Evolutionary conservation across 768 basidiomycete species (phyloP).

Genomic region (Auricularia sp.): DNA sequence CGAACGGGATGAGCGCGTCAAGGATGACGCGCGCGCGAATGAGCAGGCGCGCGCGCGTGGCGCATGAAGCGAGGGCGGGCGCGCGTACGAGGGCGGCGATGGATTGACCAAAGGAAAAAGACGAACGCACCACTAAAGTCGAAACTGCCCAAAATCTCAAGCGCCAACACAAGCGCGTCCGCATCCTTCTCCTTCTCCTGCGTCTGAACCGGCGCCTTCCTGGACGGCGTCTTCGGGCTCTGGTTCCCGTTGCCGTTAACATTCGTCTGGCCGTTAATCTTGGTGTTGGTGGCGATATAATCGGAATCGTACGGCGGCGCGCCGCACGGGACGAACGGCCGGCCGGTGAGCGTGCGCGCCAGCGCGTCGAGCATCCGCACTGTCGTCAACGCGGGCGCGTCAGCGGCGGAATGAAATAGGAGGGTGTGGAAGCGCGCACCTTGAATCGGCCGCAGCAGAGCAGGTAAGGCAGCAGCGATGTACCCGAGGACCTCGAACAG

Average conservation of each 20-base stretch:
- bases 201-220: background rate
- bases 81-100: too few relatives aligned
- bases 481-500: conserved; percentile 65
- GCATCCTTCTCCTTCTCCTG: background rate
- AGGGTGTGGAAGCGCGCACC: conserved; percentile 18
- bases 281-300: background rate
- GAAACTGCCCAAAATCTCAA: conserved; percentile 80
- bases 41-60: too few relatives aligned
- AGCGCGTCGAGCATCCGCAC: conserved; percentile 85
- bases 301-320: conserved; percentile 37
- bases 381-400: conserved; percentile 17
- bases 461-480: conserved; percentile 83
- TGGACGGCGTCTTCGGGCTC: background rate
- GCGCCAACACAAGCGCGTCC: conserved; percentile 57
- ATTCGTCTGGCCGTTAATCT: background rate
- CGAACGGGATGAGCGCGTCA: too few relatives aligned
- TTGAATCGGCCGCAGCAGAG: conserved; percentile 86
- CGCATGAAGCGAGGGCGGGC: too few relatives aligned
- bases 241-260: background rate
- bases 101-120: too few relatives aligned
- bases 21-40: too few relatives aligned
- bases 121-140: conserved; percentile 66
- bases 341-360: conserved; percentile 69
- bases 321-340: conserved; percentile 80
- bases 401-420: background rate